Evolutionary conservation across 2,329 filamentous ascomycete genomes (phyloP).

Genomic region (Ophiostoma sp.): DNA sequence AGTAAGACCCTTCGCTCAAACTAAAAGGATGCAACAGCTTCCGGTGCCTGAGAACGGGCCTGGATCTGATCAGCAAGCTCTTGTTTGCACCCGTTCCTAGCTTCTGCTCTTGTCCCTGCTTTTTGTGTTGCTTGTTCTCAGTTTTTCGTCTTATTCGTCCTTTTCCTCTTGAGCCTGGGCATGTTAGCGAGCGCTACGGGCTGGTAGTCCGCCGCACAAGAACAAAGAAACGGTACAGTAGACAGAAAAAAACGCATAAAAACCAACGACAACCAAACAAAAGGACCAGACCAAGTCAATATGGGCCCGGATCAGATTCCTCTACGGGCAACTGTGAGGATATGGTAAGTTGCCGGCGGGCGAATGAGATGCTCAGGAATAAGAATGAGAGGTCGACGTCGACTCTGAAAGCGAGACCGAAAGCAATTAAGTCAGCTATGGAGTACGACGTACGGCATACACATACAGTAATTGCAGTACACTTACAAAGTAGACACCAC

Average conservation of each 20-base stretch:
- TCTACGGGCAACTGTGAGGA: neutral
- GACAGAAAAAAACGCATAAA: neutral
- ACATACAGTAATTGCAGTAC: neutral
- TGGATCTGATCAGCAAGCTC: neutral
- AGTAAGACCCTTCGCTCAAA: neutral
- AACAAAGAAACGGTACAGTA: constrained; percentile 1
- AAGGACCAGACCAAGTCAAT: neutral
- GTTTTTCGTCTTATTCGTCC: neutral
- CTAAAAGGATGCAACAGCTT: neutral
- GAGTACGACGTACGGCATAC: neutral
- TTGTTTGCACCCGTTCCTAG: neutral
- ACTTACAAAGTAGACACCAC: too few relatives aligned
- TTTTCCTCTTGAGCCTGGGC: neutral
- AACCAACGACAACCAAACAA: neutral
- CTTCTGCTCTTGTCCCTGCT: neutral
- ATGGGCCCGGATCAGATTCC: neutral
- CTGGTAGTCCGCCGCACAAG: constrained; percentile 2
- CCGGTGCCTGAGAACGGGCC: neutral
- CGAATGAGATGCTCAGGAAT: neutral
- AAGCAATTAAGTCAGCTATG: too few relatives aligned
- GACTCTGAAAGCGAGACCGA: neutral
- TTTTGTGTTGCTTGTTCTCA: neutral
- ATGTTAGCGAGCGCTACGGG: neutral
- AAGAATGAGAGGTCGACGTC: neutral
- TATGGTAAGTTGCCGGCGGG: neutral